Evolutionary conservation across 768 basidiomycete genomes (phyloP), one percentile per base, ranked within the genome.

Genomic region (Hemileccinum impolitum): DNA sequence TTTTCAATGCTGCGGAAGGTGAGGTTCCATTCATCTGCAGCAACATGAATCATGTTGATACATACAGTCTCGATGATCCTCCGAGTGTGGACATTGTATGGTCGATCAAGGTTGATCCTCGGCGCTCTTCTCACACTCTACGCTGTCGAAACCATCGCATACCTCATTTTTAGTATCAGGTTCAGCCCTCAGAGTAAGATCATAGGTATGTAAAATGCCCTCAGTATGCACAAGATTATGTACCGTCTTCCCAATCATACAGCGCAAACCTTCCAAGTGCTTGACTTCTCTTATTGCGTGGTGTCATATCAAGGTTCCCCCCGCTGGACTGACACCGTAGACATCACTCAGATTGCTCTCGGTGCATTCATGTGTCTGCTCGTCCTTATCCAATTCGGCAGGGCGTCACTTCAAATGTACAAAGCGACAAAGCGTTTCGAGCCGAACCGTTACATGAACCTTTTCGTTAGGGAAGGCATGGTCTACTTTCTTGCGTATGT

Each of bases 11-110:
- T 5, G 17, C 17, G n/a, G 35, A 36, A 36, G 10, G 35, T 36
- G 35, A 30, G 28, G 9, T 36, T 17, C 8, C 35, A 36, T 18
- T 36, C 10, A n/a, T 17, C 3, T 36, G 17, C 35, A 12, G 9
- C 12, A 6, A 21, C 2, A n/a, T 21, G 6, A 30, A 21, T 46
- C 18, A n/a, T 14, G n/a, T 4, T 15, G 13, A 4, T n/a, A 39
- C 9, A 31, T 26, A 18, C 28, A 46, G 45, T 46, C 25, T 36
- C 19, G 19, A 46, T 46, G 45, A 46, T 39, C n/a, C 45, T 46
- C 19, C 37, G 45, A 10, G 37, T 46, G 14, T 46, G 45, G 45
- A 25, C 28, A 15, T 31, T 46, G 23, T 46, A 39, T 9, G 19
- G 45, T 39, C 45, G 45, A 31, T 46, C 45, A 3, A 39, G 2